Percentiles rank a stretch among this genome's conserved stretches.
Conservation (phyloP, 2,329 filamentous ascomycete genomes). For the Basipetospora chlamydospora region DNA sequence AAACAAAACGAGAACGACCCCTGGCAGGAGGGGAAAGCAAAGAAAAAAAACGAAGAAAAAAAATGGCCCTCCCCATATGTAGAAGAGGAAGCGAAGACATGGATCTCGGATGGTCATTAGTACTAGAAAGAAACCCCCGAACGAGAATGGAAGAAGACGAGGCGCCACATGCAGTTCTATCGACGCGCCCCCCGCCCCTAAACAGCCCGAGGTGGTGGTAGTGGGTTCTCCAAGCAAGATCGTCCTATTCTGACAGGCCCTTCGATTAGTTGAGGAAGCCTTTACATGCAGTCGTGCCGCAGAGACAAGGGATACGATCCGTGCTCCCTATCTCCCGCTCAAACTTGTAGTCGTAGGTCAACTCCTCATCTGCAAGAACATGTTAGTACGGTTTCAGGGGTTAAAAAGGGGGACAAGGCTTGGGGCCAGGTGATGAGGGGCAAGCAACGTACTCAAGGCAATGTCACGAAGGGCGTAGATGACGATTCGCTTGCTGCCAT, state of each 20-base stretch:
- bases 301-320: conserved; percentile 93
- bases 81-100: no score
- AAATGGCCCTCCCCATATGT: no score
- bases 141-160: no score
- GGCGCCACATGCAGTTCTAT: no score
- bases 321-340: conserved; percentile 90
- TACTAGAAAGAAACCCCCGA: no score
- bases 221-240: no score
- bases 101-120: no score
- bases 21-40: not conserved
- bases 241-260: no score
- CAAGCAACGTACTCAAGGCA: conserved; percentile 74
- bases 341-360: conserved; percentile 99
- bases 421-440: not conserved
- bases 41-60: not conserved
- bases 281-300: conserved; percentile 91
- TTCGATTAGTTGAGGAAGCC: conserved; percentile 96
- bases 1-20: no score
- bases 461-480: conserved; percentile 97
- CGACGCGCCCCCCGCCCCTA: no score
- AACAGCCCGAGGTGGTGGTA: no score
- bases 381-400: no score
- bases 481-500: conserved; percentile 95
- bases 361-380: conserved; percentile 65
- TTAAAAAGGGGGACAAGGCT: not conserved